Base-by-base conservation (phyloP, 257 asterid genomes). In the Solanum lignicaule region DNA sequence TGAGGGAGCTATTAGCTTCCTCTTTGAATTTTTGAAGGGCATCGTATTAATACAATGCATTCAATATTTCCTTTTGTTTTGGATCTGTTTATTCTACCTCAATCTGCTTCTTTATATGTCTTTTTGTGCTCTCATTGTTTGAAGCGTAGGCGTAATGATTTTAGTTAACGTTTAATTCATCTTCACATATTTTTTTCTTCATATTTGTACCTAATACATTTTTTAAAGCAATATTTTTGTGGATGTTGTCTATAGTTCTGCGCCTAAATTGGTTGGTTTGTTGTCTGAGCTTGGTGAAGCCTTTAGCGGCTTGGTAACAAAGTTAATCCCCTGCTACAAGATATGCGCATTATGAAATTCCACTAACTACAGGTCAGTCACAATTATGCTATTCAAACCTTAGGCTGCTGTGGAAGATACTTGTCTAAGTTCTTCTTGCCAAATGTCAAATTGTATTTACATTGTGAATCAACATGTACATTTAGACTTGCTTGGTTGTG, bases 321-420 rank as follows among this genome's bases (percentile, higher is more conserved):
- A 89, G 98, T 95, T 91, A 93, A 91, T 91, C 99, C 98, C 71
- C 92, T 95, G 8, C 91, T 89, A 89, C 86, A 94, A 93, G 98
- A 98, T 97, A 92, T 88, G 71, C 31, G 52, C 20, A 36, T 23
- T 29, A 9, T 48, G 88, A 86, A 72, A 29, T 72, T 46, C 73
- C 71, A 25, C 41, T 46, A 25, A 13, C 65, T 74, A 86, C 38
- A 86, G 23, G 9, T 48, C 35, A 31, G 36, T 36, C 21, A 48
- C 23, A 20, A 72, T 46, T 71, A 25, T 14, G 85, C 39, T 79
- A 75, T 36, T 10, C 83, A 20, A 7, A 36, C 20, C 32, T 21
- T 16, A 21, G 10, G 83, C 18, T 75, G 20, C 55, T 75, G 5
- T 38, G 18, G 31, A 75, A 36, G 66, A 43, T 43, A 25, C 38